Evolutionary conservation across 768 basidiomycete genomes (phyloP).

Genomic region (Mycena leptocephala): DNA sequence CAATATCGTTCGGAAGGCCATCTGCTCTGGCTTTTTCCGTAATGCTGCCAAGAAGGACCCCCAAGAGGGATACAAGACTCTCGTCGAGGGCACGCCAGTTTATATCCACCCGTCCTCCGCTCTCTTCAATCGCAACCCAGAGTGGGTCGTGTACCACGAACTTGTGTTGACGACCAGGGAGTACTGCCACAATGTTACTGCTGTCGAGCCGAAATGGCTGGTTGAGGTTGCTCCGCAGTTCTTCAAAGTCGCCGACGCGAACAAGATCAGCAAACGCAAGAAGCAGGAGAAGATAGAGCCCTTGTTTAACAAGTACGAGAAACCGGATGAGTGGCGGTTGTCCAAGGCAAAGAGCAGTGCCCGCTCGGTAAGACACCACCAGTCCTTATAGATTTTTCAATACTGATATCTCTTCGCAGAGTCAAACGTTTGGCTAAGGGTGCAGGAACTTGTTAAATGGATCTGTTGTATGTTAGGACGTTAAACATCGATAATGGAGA

Average conservation of each 20-base stretch:
- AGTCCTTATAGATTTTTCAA: background rate
- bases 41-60: conserved; percentile 99
- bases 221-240: conserved; percentile 98
- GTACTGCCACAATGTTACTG: conserved; percentile 94
- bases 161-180: conserved; percentile 96
- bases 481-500: background rate
- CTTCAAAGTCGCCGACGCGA: conserved; percentile 98
- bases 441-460: background rate
- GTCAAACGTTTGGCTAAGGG: conserved; percentile 90
- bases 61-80: conserved; percentile 98
- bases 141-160: conserved; percentile 98
- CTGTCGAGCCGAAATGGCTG: conserved; percentile 98
- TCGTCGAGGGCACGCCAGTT: conserved; percentile 98
- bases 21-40: conserved; percentile 98
- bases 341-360: conserved; percentile 95
- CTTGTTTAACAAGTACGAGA: conserved; percentile 95
- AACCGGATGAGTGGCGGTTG: conserved; percentile 94
- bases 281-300: conserved; percentile 98
- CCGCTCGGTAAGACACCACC: conserved; percentile 65
- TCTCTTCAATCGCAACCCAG: conserved; percentile 96
- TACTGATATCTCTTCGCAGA: conserved; percentile 57
- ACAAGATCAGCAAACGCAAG: conserved; percentile 98
- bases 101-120: conserved; percentile 98
- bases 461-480: background rate
- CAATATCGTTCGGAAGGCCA: conserved; percentile 94